Base-by-base conservation (phyloP, 2,329 filamentous ascomycete species). In the Aureobasidium sp. region DNA sequence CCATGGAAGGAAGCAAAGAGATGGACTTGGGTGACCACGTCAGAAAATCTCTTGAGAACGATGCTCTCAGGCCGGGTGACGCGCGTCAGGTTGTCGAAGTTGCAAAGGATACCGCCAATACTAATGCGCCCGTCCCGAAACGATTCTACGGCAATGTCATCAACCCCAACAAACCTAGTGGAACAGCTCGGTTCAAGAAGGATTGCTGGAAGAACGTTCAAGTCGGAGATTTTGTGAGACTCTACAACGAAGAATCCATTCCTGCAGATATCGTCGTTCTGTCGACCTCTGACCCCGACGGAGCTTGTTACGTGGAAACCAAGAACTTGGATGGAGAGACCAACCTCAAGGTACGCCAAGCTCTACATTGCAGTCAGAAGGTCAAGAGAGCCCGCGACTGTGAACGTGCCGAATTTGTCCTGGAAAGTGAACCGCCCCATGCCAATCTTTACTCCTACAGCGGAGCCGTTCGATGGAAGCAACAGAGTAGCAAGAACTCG, bases 301-400 rank as follows among this genome's bases (percentile, higher is more conserved):
- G 94, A 56, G 90, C 90, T 41, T 99, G 94, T 75, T 99, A 97
- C 69, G 89, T 99, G 25, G 94, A 99, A 76, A 99, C 94, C 2
- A 99, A 97, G 79, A 97, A 96, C 72, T 74, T 99, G 79, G 94
- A 99, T 70, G 94, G 94, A 56, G 94, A 99, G 77, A 99, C 94
- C 2, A 99, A 99, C 70, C 78, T 99, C 65, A 99, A 99, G 76
- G 91, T 97, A 65, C 88, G 94, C 63, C 90, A 93, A 70, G 91
- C 94, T 22, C 82, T 99, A 45, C 89, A 93, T 66, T 94, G 90
- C 70, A 90, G 92, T 14, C 87, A 89, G 59, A 80, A 85, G 51
- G 82, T 99, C 64, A 90, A 87, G 72, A 92, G 97, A 74, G 94
- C 94, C 15, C 85, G 88, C 63, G 91, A 99, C 72, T 97, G 94